These are phyloP conservation scores for Lolium multiflorum DNA, from an alignment of 176 grass and related monocot species.

Conservation along the genomic window DNA sequence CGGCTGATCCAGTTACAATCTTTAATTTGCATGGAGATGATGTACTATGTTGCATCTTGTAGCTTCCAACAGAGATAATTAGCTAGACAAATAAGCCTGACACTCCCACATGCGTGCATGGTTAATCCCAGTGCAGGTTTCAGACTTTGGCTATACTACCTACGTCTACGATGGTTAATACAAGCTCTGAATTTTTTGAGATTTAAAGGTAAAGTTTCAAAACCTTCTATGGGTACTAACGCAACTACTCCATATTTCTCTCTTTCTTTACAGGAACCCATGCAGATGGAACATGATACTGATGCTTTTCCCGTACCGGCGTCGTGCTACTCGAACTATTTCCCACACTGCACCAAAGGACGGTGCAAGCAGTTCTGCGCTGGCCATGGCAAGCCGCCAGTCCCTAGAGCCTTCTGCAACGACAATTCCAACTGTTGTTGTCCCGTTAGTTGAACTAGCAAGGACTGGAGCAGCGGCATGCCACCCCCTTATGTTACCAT, in stretches of 20 bases:
- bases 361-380: neutral
- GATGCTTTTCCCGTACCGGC: neutral
- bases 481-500: too few species aligned
- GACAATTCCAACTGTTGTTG: conserved; percentile 1
- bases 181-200: neutral
- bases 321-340: neutral
- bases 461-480: too few species aligned
- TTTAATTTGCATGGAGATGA: too few species aligned
- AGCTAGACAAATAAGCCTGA: too few species aligned
- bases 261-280: neutral
- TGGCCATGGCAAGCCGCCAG: neutral
- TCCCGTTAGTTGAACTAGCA: neutral
- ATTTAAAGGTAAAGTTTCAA: neutral
- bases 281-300: neutral
- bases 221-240: neutral
- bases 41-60: too few species aligned
- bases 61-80: too few species aligned
- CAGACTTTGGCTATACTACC: too few species aligned
- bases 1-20: too few species aligned
- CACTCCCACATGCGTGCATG: too few species aligned
- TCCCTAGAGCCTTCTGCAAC: neutral
- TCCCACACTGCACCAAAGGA: neutral
- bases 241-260: neutral
- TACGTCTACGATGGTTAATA: too few species aligned
- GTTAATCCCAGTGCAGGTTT: too few species aligned